Evolutionary conservation across 2,329 filamentous ascomycete species (phyloP), one percentile per base, ranked within the genome.

Genomic region (Aspergillus neotritici): DNA sequence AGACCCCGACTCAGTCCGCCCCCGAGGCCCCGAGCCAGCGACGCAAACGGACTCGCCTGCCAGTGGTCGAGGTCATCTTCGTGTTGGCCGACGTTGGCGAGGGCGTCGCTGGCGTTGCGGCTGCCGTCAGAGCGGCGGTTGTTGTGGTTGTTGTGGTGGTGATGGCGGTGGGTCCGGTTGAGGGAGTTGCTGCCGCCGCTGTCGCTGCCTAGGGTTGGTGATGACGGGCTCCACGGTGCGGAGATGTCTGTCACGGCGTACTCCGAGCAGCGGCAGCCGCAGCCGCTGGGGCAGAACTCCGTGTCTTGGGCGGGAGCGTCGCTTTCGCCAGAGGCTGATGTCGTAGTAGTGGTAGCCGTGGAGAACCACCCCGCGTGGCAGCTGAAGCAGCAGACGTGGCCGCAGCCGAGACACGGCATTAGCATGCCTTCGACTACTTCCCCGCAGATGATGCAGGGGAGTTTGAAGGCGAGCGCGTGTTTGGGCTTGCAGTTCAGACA

Each of bases 321-420:
- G 28, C 47, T 35, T 35, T 8, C 9, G 2, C 2, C 9, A 9
- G 21, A 25, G 21, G 21, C 5, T 54, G 46, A 14, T 29, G 35
- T 1, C 43, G 41, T 40, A 37, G 36, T 5, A 50, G 44, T 25
- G 41, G 33, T 14, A 5, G 41, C 35, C 16, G 45, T 42, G 2
- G 52, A 62, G 56, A 72, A 69, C 69, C 70, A 72, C 32, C 54
- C 55, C 32, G 56, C 56, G 37, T 72, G 70, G 48, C 72, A 75
- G 13, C 62, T 54, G 39, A 69, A 68, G 51, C 72, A 74, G 44
- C 65, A 65, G 13, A 73, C 64, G 44, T 75, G 72, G 13, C 72
- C 71, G 51, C 72, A 75, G 35, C 64, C 62, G 9, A 74, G 57
- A 47, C 72, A 75, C 4, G 72, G 72, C 2, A 68, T 58, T 35